Evolutionary conservation across 139 green algal species (phyloP).

Genomic region (Mesostigma viride): DNA sequence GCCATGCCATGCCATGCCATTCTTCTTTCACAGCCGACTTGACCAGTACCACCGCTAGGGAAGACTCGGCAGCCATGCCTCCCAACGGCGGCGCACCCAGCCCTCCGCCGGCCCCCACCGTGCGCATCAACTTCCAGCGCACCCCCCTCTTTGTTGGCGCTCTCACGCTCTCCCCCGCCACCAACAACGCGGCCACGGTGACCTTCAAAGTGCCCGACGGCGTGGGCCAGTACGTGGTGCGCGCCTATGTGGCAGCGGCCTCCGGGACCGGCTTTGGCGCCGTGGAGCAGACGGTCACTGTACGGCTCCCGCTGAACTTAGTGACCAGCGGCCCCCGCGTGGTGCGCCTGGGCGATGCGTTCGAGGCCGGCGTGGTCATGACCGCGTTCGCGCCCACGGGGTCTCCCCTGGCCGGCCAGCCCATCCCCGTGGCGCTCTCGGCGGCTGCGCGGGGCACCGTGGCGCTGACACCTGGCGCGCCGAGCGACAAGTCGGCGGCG

Average conservation of each 20-base stretch:
- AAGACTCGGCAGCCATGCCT: too few species aligned
- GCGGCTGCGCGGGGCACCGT: too few species aligned
- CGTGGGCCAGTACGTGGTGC: not conserved
- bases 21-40: too few species aligned
- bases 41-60: too few species aligned
- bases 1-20: too few species aligned
- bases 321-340: conserved; percentile 42
- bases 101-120: too few species aligned
- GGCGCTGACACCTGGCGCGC: too few species aligned
- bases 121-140: not conserved
- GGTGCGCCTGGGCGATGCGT: conserved; percentile 44
- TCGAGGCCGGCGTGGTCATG: conserved; percentile 41
- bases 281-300: conserved; percentile 34
- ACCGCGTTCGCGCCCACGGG: too few species aligned
- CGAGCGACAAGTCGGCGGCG: too few species aligned
- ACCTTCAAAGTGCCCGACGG: not conserved
- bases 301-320: conserved; percentile 43
- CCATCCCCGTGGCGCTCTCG: too few species aligned
- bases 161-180: not conserved
- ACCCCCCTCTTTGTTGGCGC: not conserved
- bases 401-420: too few species aligned
- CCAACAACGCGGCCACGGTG: not conserved
- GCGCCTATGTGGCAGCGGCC: not conserved
- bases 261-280: conserved; percentile 31
- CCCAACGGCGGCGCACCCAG: too few species aligned